Conservation (phyloP, 805 yeast species). For the Saccharomycopsis sp. region DNA sequence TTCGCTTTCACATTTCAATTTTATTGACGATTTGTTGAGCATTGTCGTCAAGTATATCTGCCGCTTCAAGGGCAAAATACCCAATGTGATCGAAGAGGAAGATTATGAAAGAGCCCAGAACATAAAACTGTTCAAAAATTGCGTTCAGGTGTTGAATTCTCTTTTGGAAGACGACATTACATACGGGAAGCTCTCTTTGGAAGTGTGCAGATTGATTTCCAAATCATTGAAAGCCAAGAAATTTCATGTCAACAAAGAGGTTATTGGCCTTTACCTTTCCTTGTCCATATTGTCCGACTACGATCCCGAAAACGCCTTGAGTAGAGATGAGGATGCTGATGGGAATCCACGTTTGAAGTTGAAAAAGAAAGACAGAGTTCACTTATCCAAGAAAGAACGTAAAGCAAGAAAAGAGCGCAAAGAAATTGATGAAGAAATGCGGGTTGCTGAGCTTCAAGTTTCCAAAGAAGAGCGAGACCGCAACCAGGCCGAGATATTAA, state of each 20-base stretch:
- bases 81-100: slow-evolving; percentile 7
- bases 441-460: slow-evolving; percentile 77
- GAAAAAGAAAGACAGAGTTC: slow-evolving; percentile 82
- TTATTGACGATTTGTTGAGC: slow-evolving; percentile 62
- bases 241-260: slow-evolving; percentile 77
- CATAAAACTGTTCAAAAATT: slow-evolving; percentile 36
- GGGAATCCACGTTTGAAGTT: slow-evolving; percentile 40
- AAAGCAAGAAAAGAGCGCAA: slow-evolving; percentile 82
- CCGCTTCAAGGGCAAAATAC: slow-evolving; percentile 31
- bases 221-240: slow-evolving; percentile 66
- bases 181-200: slow-evolving; percentile 68
- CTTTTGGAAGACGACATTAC: slow-evolving; percentile 70
- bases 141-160: slow-evolving; percentile 59
- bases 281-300: slow-evolving; percentile 53
- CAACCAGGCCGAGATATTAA: slow-evolving; percentile 76
- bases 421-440: slow-evolving; percentile 81
- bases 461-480: slow-evolving; percentile 82
- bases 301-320: slow-evolving; percentile 52
- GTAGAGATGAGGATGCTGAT: slow-evolving; percentile 38
- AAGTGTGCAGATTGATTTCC: slow-evolving; percentile 55
- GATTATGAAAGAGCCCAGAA: slow-evolving; percentile 5
- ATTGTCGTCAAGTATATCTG: slow-evolving; percentile 59
- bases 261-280: slow-evolving; percentile 24
- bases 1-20: slow-evolving; percentile 71
- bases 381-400: slow-evolving; percentile 81